phyloP scores from a whole-genome alignment of 495 filamentous ascomycete species.

The Lophium mytilinum region DNA sequence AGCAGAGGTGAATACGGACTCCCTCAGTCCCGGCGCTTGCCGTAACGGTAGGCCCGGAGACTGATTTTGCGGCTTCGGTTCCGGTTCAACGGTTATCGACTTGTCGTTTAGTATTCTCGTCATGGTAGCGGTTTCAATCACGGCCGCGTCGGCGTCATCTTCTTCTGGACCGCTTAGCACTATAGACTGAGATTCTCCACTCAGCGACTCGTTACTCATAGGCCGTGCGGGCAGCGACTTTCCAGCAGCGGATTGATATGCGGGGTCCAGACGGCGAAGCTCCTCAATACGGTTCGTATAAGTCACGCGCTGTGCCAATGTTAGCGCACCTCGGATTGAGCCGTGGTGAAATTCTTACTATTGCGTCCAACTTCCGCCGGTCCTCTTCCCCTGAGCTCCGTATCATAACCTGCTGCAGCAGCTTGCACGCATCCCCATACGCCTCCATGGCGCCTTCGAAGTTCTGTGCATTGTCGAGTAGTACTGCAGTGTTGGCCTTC shows the following conservation, averaged over 20 bases:
- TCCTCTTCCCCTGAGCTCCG: conserved; percentile 78
- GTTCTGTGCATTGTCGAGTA: conserved; percentile 90
- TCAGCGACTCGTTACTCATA: conserved; percentile 48
- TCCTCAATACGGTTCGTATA: conserved; percentile 85
- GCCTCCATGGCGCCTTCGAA: conserved; percentile 87
- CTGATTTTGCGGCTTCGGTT: conserved; percentile 3
- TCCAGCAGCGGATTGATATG: conserved; percentile 45
- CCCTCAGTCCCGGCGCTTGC: conserved; percentile 11
- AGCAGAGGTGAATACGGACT: conserved; percentile 26
- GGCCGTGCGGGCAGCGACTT: conserved; percentile 76
- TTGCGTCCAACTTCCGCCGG: conserved; percentile 73
- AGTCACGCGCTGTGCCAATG: conserved; percentile 59
- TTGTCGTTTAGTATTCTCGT: conserved; percentile 37
- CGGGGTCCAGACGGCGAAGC: conserved; percentile 59
- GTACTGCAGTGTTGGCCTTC: conserved; percentile 90
- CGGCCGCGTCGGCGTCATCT: conserved; percentile 38
- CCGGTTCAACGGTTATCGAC: conserved; percentile 2
- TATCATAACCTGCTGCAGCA: conserved; percentile 79
- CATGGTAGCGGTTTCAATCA: conserved; percentile 42
- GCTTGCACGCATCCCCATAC: conserved; percentile 77
- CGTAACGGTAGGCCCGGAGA: conserved; percentile 8
- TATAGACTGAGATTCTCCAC: conserved; percentile 13
- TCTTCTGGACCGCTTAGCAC: conserved; percentile 43
- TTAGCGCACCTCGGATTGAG: background rate
- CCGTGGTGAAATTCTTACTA: conserved; percentile 46